Conservation (phyloP, 2,329 filamentous ascomycete genomes). For the Colletotrichum gloeosporioides region DNA sequence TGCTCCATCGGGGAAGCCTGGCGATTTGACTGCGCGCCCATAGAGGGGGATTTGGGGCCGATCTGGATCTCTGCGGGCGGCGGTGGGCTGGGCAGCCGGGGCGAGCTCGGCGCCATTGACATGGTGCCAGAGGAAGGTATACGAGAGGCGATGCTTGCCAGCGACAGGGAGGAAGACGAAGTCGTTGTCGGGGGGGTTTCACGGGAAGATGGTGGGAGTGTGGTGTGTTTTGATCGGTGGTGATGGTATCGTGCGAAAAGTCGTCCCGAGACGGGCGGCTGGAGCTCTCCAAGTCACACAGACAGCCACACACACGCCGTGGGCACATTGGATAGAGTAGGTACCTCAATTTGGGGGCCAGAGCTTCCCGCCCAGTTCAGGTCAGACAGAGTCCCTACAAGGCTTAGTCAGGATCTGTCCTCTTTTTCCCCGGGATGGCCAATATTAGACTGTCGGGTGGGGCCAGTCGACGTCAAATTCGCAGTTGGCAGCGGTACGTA, state of each 20-base stretch:
- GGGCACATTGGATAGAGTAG: background rate
- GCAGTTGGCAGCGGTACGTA: background rate
- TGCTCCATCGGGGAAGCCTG: slow-evolving; percentile 68
- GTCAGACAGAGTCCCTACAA: background rate
- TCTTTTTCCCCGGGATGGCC: background rate
- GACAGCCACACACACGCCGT: background rate
- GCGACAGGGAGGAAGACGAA: background rate
- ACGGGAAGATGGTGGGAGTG: background rate
- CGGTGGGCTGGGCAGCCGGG: slow-evolving; percentile 91
- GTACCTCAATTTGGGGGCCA: background rate
- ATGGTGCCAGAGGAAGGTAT: slow-evolving; percentile 38
- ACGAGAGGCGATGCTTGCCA: background rate
- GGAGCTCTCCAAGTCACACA: slow-evolving; percentile 13
- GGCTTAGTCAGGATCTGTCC: slow-evolving; percentile 15
- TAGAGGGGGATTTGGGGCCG: slow-evolving; percentile 75
- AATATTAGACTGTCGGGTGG: background rate
- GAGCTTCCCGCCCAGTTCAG: background rate
- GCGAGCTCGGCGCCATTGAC: slow-evolving; percentile 76
- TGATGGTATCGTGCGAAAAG: slow-evolving; percentile 11
- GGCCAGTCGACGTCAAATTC: slow-evolving; percentile 8
- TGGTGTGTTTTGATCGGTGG: background rate
- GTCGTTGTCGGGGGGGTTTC: background rate
- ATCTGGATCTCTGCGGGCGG: slow-evolving; percentile 95
- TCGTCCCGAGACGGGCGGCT: slow-evolving; percentile 11
- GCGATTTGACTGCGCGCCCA: slow-evolving; percentile 58